Conservation (phyloP, 306 rosid species). For the Vigna reflexopilosa region DNA sequence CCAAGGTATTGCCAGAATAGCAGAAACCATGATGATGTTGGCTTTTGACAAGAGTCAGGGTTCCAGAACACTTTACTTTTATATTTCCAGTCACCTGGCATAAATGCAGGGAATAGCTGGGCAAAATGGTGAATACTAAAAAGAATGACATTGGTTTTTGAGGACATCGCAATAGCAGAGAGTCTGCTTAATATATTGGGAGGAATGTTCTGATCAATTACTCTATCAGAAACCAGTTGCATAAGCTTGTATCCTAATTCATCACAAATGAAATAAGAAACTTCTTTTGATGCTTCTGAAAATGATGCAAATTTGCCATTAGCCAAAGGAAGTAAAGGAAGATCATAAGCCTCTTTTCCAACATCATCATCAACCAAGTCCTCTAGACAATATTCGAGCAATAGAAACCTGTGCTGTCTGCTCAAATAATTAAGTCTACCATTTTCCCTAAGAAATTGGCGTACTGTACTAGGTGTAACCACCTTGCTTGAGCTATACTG, state of each 20-base stretch:
- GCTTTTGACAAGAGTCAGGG: conserved; percentile 71
- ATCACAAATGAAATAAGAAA: conserved; percentile 78
- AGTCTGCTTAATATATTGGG: conserved; percentile 67
- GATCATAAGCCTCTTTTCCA: conserved; percentile 68
- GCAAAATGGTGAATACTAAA: conserved; percentile 69
- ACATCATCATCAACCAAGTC: conserved; percentile 93
- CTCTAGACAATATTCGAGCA: conserved; percentile 93
- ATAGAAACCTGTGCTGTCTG: conserved; percentile 71
- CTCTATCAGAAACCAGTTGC: conserved; percentile 67
- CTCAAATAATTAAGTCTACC: conserved; percentile 53
- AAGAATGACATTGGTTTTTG: conserved; percentile 68
- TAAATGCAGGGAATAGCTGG: conserved; percentile 71
- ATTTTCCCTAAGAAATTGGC: conserved; percentile 78
- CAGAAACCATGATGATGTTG: conserved; percentile 79
- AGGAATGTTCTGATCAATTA: conserved; percentile 76
- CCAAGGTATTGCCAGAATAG: conserved; percentile 84
- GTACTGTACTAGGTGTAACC: conserved; percentile 83
- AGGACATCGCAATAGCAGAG: conserved; percentile 82
- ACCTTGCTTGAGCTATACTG: conserved; percentile 71
- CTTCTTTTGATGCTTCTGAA: conserved; percentile 69
- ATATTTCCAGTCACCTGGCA: conserved; percentile 89
- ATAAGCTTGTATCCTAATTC: conserved; percentile 78
- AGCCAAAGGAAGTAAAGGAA: conserved; percentile 91
- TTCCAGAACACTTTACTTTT: conserved; percentile 85
- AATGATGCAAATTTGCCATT: conserved; percentile 82